A percentile compares a stretch with the other conserved stretches of the same genome.
Evolutionary conservation across 495 filamentous ascomycete species (phyloP).

Genomic region (Podospora anserina): DNA sequence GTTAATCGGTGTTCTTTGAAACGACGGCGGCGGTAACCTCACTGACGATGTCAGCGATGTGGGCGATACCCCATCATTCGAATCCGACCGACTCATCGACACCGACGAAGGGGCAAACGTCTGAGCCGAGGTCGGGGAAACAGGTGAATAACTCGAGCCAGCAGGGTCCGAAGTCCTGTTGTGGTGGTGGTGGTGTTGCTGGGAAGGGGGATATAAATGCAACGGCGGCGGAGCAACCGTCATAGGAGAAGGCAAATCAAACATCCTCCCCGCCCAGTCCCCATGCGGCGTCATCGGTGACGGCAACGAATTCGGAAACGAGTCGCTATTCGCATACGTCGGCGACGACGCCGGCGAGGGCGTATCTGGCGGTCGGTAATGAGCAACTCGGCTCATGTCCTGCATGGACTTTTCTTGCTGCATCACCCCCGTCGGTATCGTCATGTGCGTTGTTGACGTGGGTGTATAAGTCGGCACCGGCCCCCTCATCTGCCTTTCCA

Average conservation of each 20-base stretch:
- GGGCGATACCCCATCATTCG: conserved; percentile 31
- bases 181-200: conserved; percentile 7
- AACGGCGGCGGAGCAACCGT: conserved; percentile 30
- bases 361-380: conserved; percentile 39
- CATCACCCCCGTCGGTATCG: conserved; percentile 3
- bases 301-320: conserved; percentile 38
- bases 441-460: conserved; percentile 4
- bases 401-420: conserved; percentile 36
- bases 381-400: conserved; percentile 34
- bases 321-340: conserved; percentile 40
- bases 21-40: conserved; percentile 34
- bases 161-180: conserved; percentile 20
- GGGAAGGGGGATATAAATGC: conserved; percentile 17
- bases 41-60: conserved; percentile 30
- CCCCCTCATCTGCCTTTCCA: conserved; percentile 44
- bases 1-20: conserved; percentile 48
- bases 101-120: conserved; percentile 35
- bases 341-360: conserved; percentile 44
- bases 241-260: conserved; percentile 42
- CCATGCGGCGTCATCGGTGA: conserved; percentile 46
- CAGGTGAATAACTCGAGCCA: conserved; percentile 34
- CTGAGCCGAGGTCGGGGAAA: conserved; percentile 34
- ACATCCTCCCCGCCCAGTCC: conserved; percentile 39
- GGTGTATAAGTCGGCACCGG: conserved; percentile 38
- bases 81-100: conserved; percentile 33